phyloP scores from a whole-genome alignment of 148 eudicot species.

The Heliosperma pusillum region DNA sequence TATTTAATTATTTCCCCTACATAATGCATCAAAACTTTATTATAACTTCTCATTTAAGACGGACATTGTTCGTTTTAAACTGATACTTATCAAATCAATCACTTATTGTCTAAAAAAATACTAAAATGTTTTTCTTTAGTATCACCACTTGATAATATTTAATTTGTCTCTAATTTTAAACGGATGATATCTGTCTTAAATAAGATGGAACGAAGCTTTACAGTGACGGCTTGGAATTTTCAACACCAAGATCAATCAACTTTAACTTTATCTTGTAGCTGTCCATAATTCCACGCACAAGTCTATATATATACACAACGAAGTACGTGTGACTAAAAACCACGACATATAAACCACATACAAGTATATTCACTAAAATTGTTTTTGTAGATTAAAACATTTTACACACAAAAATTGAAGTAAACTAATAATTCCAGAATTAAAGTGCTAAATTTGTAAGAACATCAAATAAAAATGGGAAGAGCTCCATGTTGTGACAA shows the following conservation, averaged over 20 bases:
- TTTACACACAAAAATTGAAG: neutral
- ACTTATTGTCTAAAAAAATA: too few species aligned
- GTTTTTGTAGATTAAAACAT: neutral
- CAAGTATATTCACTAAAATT: neutral
- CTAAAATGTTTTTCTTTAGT: too few species aligned
- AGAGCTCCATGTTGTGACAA: constrained; percentile 76
- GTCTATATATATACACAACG: constrained; percentile 17
- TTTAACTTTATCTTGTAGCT: neutral
- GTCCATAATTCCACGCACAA: neutral
- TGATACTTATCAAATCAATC: too few species aligned
- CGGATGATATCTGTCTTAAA: neutral
- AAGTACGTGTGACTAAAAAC: neutral
- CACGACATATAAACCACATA: neutral
- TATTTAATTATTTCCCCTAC: neutral
- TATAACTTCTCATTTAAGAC: too few species aligned
- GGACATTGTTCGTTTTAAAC: too few species aligned
- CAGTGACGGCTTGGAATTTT: constrained; percentile 19
- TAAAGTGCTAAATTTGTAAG: neutral
- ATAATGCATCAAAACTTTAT: neutral
- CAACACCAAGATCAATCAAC: constrained; percentile 14
- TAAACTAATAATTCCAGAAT: neutral
- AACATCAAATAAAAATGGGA: constrained; percentile 33
- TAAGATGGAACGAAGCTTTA: too few species aligned
- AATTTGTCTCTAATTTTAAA: neutral
- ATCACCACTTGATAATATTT: too few species aligned